These are phyloP conservation scores for Aspergillus kassunensis DNA, from an alignment of 495 filamentous ascomycete species.

Conservation along the genomic window DNA sequence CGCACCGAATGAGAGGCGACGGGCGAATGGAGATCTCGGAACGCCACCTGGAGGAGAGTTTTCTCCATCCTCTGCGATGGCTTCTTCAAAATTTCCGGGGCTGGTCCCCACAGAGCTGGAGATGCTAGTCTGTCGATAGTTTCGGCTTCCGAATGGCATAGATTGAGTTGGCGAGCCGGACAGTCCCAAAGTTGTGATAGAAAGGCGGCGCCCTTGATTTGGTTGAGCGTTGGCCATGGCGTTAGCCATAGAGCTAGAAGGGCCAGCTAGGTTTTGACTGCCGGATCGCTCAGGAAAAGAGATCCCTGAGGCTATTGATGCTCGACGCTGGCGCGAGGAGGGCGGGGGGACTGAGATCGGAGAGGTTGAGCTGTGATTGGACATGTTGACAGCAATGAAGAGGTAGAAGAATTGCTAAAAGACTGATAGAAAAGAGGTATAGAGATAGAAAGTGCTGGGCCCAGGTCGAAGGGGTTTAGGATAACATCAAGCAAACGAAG, in stretches of 20 bases:
- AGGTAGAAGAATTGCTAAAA: not conserved
- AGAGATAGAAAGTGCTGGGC: not conserved
- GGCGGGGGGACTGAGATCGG: slow-evolving; percentile 44
- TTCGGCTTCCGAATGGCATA: slow-evolving; percentile 46
- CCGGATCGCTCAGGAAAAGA: slow-evolving; percentile 42
- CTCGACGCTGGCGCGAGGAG: slow-evolving; percentile 39
- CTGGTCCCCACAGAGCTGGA: slow-evolving; percentile 66
- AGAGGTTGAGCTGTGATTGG: slow-evolving; percentile 45
- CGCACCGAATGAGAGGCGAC: slow-evolving; percentile 88
- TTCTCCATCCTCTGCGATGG: slow-evolving; percentile 76
- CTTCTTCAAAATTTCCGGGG: slow-evolving; percentile 80
- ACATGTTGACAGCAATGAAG: slow-evolving; percentile 32
- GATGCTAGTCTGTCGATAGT: slow-evolving; percentile 66
- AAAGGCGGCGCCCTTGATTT: slow-evolving; percentile 78
- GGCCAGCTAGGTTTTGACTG: slow-evolving; percentile 21
- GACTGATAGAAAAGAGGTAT: not conserved
- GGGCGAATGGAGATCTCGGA: slow-evolving; percentile 70
- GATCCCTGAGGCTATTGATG: slow-evolving; percentile 46
- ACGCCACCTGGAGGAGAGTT: slow-evolving; percentile 44
- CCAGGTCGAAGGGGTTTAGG: not conserved
- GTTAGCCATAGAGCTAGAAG: slow-evolving; percentile 62
- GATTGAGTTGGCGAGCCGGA: slow-evolving; percentile 69
- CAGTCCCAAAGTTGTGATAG: slow-evolving; percentile 79
- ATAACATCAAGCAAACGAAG: not conserved
- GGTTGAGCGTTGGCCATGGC: slow-evolving; percentile 57